Evolutionary conservation across 495 filamentous ascomycete species (phyloP), one percentile per base, ranked within the genome.

Genomic region (Penicillium chermesinum): DNA sequence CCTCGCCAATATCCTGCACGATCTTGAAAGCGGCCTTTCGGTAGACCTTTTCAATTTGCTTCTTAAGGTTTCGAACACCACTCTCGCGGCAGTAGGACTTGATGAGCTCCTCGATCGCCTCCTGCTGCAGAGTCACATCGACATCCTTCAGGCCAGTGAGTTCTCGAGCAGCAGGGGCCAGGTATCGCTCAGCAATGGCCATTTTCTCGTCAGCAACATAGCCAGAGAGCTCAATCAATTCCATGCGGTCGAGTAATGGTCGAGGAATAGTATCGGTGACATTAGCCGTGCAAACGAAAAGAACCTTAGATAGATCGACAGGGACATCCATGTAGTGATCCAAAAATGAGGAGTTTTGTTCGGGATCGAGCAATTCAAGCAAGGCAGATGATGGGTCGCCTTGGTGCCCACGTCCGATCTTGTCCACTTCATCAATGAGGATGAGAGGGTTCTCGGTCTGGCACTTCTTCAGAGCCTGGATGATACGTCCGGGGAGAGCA

Each of bases 291-390:
- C 94, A 99, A 38, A 99, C 94, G 67, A 99, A 99, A 25, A 99
- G 81, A 5, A 99, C 94, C 72, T 95, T 96, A 37, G 89, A 95
- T 32, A 99, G 78, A 67, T 99, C 93, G 21, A 99, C 91, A 5
- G 94, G 94, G 0, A 99, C 90, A 69, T 99, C 94, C 83, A 99
- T 86, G 65, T 99, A 99, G 61, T 99, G 93, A 55, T 99, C 94
- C 41, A 99, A 67, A 78, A 99, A 99, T 21, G 89, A 95, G 61
- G 78, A 87, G 70, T 99, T 99, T 61, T 99, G 94, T 68, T 97
- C 94, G 0, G 94, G 94, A 56, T 99, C 94, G 21, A 99, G 82
- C 25, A 99, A 72, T 61, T 99, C 94, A 12, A 99, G 77, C 39
- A 99, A 76, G 25, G 94, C 93, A 33, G 91, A 96, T 2, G 94